Evolutionary conservation across 164 flowering plant genomes (phyloP).

Genomic region (Annona squamosa): DNA sequence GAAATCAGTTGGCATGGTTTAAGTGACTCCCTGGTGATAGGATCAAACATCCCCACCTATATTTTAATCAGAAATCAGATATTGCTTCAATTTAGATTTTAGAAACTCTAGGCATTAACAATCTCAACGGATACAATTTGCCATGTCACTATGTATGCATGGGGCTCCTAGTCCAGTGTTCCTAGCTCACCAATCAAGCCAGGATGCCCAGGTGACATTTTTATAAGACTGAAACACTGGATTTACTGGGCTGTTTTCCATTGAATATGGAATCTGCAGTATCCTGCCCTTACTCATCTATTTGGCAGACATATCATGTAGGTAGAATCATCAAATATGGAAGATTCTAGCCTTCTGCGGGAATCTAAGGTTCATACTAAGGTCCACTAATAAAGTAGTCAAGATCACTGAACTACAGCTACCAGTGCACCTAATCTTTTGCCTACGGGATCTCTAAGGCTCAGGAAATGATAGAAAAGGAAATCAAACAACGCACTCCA

Average conservation of each 20-base stretch:
- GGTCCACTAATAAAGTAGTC: not conserved
- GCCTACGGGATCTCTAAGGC: not conserved
- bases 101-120: not conserved
- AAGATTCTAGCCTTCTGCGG: not conserved
- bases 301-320: not conserved
- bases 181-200: not conserved
- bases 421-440: not conserved
- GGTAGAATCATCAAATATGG: not conserved
- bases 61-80: not conserved
- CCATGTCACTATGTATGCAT: not conserved
- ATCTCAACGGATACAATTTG: not conserved
- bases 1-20: conserved; percentile 51
- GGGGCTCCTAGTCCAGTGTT: not conserved
- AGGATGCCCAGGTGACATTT: not conserved
- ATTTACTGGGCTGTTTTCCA: not conserved
- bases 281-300: not conserved
- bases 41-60: conserved; percentile 88
- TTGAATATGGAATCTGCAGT: not conserved
- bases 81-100: not conserved
- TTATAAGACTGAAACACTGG: not conserved
- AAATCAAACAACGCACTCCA: not conserved
- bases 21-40: conserved; percentile 71
- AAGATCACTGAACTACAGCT: not conserved
- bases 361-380: not conserved
- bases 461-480: not conserved